A percentile compares a stretch with the other conserved stretches of the same genome.
phyloP scores from a whole-genome alignment of 768 basidiomycete species.

The Pleurotus pulmonarius region DNA sequence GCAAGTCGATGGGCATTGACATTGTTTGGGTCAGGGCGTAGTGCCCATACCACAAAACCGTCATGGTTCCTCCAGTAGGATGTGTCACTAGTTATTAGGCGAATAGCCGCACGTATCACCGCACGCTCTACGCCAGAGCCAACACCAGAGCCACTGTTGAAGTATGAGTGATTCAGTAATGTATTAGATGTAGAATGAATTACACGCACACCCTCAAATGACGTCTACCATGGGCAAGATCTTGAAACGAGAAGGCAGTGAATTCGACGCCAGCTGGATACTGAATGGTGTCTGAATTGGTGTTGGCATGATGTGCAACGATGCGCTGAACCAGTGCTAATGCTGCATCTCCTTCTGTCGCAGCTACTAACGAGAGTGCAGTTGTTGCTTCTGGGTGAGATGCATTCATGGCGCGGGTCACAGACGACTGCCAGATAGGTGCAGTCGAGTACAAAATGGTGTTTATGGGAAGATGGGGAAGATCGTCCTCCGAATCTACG shows the following conservation, averaged over 20 bases:
- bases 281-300: neutral
- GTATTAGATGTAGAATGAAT: neutral
- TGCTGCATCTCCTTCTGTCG: neutral
- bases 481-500: too few relatives aligned
- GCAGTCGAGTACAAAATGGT: neutral
- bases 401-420: slow-evolving; percentile 10
- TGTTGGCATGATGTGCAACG: neutral
- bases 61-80: neutral
- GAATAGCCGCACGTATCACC: neutral
- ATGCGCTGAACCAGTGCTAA: neutral
- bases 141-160: neutral
- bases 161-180: neutral
- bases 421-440: too few relatives aligned
- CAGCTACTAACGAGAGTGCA: neutral
- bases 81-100: neutral
- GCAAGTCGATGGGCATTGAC: neutral
- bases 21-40: neutral
- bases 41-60: neutral
- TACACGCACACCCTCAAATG: neutral
- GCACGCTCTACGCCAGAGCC: neutral
- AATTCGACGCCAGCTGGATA: neutral
- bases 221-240: neutral
- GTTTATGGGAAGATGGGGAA: too few relatives aligned
- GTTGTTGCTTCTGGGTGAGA: neutral
- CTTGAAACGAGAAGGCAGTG: neutral